Evolutionary conservation across 2,329 filamentous ascomycete species (phyloP).

Genomic region (Venturiaceae sp.): DNA sequence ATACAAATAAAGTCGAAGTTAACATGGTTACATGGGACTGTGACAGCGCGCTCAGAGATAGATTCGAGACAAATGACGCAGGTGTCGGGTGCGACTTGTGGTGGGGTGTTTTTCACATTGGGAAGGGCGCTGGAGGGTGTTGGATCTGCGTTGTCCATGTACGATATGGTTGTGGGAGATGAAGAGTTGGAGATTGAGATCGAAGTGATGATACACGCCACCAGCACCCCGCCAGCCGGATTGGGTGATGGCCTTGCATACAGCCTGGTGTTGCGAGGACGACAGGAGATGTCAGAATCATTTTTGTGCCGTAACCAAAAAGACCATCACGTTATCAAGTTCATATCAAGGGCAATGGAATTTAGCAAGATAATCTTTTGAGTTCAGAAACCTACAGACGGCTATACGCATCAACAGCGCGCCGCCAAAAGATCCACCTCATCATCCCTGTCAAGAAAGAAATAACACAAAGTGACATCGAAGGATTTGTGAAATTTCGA

Average conservation of each 20-base stretch:
- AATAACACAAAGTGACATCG: too few relatives aligned
- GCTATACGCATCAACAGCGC: too few relatives aligned
- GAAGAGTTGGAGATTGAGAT: background rate
- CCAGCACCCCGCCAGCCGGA: background rate
- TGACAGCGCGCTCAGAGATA: slow-evolving; percentile 61
- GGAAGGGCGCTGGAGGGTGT: background rate
- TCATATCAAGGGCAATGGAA: too few relatives aligned
- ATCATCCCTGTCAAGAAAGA: too few relatives aligned
- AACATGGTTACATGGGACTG: slow-evolving; percentile 67
- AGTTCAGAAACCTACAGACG: too few relatives aligned
- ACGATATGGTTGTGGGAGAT: background rate
- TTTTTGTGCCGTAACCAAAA: too few relatives aligned
- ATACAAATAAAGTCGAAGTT: slow-evolving; percentile 84
- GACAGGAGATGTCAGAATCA: too few relatives aligned
- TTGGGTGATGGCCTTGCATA: background rate
- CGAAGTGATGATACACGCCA: background rate
- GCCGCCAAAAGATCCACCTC: too few relatives aligned
- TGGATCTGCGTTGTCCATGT: background rate
- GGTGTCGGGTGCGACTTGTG: slow-evolving; percentile 30
- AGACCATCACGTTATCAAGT: too few relatives aligned
- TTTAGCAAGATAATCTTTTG: too few relatives aligned
- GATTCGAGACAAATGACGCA: slow-evolving; percentile 84
- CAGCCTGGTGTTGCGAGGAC: too few relatives aligned
- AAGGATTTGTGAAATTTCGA: too few relatives aligned
- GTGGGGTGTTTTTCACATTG: background rate